Base-by-base conservation (phyloP, 2,329 filamentous ascomycete genomes). In the Penicillium olsonii region DNA sequence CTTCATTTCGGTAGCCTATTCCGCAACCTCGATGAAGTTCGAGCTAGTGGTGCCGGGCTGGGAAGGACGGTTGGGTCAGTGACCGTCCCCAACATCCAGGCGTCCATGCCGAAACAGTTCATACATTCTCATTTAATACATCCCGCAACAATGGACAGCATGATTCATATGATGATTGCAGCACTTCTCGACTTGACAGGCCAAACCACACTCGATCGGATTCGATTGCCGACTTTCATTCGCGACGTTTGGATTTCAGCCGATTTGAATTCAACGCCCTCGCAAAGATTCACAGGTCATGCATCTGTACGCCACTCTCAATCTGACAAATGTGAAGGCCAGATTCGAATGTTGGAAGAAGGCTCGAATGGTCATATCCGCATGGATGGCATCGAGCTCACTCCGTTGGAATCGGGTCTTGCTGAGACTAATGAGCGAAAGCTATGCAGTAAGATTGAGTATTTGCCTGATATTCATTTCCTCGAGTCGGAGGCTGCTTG, bases 121-220 rank as follows among this genome's bases (percentile, higher is more conserved):
- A 53, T 66, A 34, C 62, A 68, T 29, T 46, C 61, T 0, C 68
- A 71, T 47, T 29, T 70, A 5, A 66, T 72, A 17, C 70, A 73
- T 24, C 70, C 70, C 8, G 57, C 62, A 10, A 70, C 69, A 3
- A 59, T 73, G 53, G 68, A 73, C 20, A 65, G 57, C 38, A 62
- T 70, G 52, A 59, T 72, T 14, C 66, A 68, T 31, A 49, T 63
- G 34, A 58, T 63, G 27, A 57, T 68, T 29, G 51, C 61, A 3
- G 60, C 63, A 2, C 52, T 65, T 3, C 47, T 63, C 31, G 63
- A 68, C 37, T 42, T 58, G 27, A 60, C 50, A 8, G 55, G 60
- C 2, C 53, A 56, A 15, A 19, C 53, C 4, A 57, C 51, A 5
- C 42, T 70, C 3, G 52, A 60, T 20, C 50, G 50, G 15, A 54